Percentiles rank a stretch among this genome's conserved stretches.
phyloP scores from a whole-genome alignment of 2,329 filamentous ascomycete species.

The Colletotrichum phormii region DNA sequence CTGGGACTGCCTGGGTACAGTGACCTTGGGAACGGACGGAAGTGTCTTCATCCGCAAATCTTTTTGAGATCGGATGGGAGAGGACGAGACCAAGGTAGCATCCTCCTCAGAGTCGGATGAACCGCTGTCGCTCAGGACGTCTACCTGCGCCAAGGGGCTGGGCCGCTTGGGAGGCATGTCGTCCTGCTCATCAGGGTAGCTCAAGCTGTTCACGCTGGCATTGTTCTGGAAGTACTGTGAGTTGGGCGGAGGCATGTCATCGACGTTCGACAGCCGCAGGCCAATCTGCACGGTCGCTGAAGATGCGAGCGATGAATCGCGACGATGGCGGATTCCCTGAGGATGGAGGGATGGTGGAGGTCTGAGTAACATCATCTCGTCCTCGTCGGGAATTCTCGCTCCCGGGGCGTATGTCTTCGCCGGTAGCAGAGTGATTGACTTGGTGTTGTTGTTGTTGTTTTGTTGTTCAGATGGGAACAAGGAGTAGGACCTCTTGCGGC shows the following conservation, averaged over 20 bases:
- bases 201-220: slow-evolving; percentile 53
- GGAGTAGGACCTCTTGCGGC: slow-evolving; percentile 53
- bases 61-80: slow-evolving; percentile 41
- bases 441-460: slow-evolving; percentile 41
- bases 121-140: slow-evolving; percentile 16
- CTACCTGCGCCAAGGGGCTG: slow-evolving; percentile 45
- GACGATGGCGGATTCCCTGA: slow-evolving; percentile 58
- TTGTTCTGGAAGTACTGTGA: slow-evolving; percentile 46
- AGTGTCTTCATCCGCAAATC: slow-evolving; percentile 51
- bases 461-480: slow-evolving; percentile 51
- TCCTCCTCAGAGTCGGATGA: slow-evolving; percentile 39
- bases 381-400: background rate
- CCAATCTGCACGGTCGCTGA: slow-evolving; percentile 79
- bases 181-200: slow-evolving; percentile 44
- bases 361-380: slow-evolving; percentile 24
- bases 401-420: slow-evolving; percentile 59
- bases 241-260: slow-evolving; percentile 57
- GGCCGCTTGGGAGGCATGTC: slow-evolving; percentile 40
- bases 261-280: slow-evolving; percentile 71
- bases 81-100: slow-evolving; percentile 25
- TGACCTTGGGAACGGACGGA: slow-evolving; percentile 49
- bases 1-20: slow-evolving; percentile 20
- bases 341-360: slow-evolving; percentile 35
- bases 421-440: slow-evolving; percentile 55
- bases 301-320: slow-evolving; percentile 72